Percentiles rank a stretch among this genome's conserved stretches.
phyloP scores from a whole-genome alignment of 2,329 filamentous ascomycete species.

The Sclerotinia trifoliorum region DNA sequence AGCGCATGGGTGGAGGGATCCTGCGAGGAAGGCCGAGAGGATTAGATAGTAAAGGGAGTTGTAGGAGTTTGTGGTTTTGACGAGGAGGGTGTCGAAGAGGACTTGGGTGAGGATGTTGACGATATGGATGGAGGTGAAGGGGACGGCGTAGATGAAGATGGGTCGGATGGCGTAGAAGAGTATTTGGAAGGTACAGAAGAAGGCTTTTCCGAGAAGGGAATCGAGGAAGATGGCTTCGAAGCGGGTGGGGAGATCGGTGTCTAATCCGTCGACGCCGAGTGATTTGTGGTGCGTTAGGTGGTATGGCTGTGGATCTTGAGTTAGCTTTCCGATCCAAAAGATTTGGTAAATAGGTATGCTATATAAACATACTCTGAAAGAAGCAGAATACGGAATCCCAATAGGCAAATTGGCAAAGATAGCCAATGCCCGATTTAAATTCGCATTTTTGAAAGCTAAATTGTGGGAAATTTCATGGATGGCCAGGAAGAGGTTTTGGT shows the following conservation, averaged over 20 bases:
- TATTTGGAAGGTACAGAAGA: slow-evolving; percentile 99
- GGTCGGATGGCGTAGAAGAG: slow-evolving; percentile 96
- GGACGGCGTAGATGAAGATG: slow-evolving; percentile 88
- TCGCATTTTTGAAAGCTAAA: slow-evolving; percentile 79
- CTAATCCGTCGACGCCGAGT: slow-evolving; percentile 90
- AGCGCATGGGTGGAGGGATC: slow-evolving; percentile 88
- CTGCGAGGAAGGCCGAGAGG: slow-evolving; percentile 87
- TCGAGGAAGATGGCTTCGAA: slow-evolving; percentile 91
- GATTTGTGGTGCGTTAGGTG: slow-evolving; percentile 99
- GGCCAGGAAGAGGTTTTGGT: slow-evolving; percentile 97
- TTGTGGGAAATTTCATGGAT: slow-evolving; percentile 99
- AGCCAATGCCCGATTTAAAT: slow-evolving; percentile 81
- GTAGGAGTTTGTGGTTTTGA: slow-evolving; percentile 54
- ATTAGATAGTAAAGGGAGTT: slow-evolving; percentile 79
- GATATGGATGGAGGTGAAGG: slow-evolving; percentile 80
- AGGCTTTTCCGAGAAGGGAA: slow-evolving; percentile 92
- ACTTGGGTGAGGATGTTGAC: slow-evolving; percentile 79
- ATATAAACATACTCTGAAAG: slow-evolving; percentile 69
- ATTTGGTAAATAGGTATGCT: background rate
- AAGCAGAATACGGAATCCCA: slow-evolving; percentile 91
- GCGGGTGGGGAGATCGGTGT: slow-evolving; percentile 91
- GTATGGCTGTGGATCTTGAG: slow-evolving; percentile 64
- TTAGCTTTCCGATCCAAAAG: slow-evolving; percentile 22
- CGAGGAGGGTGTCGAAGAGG: slow-evolving; percentile 70
- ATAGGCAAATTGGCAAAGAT: slow-evolving; percentile 96